phyloP scores from a whole-genome alignment of 148 eudicot genomes.

The Rhododendron griersonianum region DNA sequence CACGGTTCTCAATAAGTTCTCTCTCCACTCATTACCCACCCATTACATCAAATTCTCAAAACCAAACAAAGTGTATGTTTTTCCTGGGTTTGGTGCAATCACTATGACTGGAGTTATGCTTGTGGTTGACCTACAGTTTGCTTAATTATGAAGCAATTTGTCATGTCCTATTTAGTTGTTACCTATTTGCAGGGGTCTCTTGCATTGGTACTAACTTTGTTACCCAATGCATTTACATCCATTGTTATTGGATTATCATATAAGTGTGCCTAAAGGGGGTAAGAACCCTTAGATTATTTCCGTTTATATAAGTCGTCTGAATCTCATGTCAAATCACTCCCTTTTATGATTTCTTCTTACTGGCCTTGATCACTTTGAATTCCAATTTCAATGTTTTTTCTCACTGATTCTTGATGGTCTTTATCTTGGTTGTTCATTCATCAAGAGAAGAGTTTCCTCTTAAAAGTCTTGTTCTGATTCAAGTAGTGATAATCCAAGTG shows the following conservation, averaged over 20 bases:
- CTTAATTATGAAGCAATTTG: too few relatives aligned
- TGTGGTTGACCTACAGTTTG: background rate
- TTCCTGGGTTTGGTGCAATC: background rate
- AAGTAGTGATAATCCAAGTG: background rate
- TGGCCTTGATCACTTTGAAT: background rate
- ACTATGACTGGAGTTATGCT: background rate
- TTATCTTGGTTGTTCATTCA: background rate
- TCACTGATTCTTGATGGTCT: background rate
- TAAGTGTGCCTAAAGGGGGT: background rate
- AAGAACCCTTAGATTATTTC: background rate
- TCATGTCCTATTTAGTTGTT: background rate
- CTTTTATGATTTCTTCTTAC: background rate
- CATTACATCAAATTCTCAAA: too few relatives aligned
- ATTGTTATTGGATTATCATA: background rate
- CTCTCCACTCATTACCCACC: too few relatives aligned
- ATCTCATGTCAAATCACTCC: background rate
- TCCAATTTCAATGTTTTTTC: background rate
- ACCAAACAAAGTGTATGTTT: background rate
- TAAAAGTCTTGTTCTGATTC: background rate
- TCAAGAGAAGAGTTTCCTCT: background rate
- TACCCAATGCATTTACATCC: slow-evolving; percentile 2
- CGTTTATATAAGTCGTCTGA: background rate
- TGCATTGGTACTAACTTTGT: background rate
- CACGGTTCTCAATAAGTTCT: too few relatives aligned
- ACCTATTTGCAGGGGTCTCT: background rate